Percentiles rank a stretch among this genome's conserved stretches.
Evolutionary conservation across 805 yeast genomes (phyloP).

Genomic region (Candida maesae): DNA sequence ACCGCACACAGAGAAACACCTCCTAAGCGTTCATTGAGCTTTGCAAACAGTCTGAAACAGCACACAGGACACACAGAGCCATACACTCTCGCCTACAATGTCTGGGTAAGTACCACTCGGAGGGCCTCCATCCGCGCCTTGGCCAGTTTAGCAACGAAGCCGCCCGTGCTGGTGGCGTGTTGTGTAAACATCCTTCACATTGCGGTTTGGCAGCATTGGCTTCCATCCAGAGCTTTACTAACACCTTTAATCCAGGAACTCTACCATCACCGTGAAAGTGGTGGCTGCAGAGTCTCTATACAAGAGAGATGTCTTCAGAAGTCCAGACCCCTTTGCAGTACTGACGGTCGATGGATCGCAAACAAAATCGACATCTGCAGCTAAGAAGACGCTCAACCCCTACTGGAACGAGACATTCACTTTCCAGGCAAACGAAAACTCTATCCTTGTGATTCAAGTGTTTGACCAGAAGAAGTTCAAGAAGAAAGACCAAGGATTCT

Average conservation of each 20-base stretch:
- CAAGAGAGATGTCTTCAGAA: slow-evolving; percentile 91
- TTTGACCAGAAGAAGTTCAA: slow-evolving; percentile 97
- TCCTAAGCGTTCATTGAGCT: not conserved
- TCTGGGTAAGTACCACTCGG: slow-evolving; percentile 5
- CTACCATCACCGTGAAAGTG: slow-evolving; percentile 49
- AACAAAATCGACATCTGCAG: slow-evolving; percentile 91
- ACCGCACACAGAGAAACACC: not conserved
- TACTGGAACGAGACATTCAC: slow-evolving; percentile 95
- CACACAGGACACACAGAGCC: not conserved
- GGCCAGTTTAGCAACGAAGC: not conserved
- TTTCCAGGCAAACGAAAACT: slow-evolving; percentile 72
- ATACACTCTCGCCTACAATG: not conserved
- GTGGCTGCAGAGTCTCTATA: slow-evolving; percentile 96
- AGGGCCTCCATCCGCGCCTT: not conserved
- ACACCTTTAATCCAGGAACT: slow-evolving; percentile 14
- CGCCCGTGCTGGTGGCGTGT: slow-evolving; percentile 1
- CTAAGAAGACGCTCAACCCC: slow-evolving; percentile 91
- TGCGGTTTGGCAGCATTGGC: not conserved
- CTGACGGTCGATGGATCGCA: slow-evolving; percentile 96
- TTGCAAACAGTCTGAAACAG: not conserved
- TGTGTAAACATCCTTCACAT: not conserved
- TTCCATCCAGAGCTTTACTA: slow-evolving; percentile 6
- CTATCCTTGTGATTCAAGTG: slow-evolving; percentile 87
- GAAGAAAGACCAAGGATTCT: slow-evolving; percentile 96
- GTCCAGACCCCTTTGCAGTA: slow-evolving; percentile 98